Base-by-base conservation (phyloP, 148 eudicot species). In the Camellia lanceoleosa region DNA sequence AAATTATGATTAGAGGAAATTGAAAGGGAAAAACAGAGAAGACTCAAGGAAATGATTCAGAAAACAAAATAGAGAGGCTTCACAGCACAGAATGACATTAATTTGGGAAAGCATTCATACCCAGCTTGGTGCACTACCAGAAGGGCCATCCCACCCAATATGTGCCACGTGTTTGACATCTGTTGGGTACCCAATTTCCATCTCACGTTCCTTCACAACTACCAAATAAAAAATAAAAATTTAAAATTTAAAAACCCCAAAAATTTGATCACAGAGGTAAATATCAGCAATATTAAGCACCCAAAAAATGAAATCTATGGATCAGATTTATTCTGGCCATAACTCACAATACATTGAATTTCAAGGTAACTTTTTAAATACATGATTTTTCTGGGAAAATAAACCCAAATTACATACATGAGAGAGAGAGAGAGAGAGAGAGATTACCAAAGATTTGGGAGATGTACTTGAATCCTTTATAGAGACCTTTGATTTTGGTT, bases 101-200 rank as follows among this genome's bases (percentile, higher is more conserved):
- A 78, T 0, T 15, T 15, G 66, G 41, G 20, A 56, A 43, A 13
- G 78, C 1, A 30, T 30, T 30, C 88, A 52, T 86, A 93, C 97
- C 97, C 97, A 93, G 74, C 85, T 81, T 23, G 97, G 97, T 75
- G 93, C 87, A 58, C 78, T 86, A 20, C 94, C 90, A 83, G 90
- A 85, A 5, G 88, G 84, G 55, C 94, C 94, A 83, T 92, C 94
- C 91, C 88, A 89, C 3, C 98, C 98, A 38, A 93, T 93, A 62
- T 93, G 98, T 30, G 96, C 91, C 69, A 93, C 92, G 79, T 93
- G 98, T 81, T 93, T 93, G 61, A 92, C 96, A 89, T 92, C 94
- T 13, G 98, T 93, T 41, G 98, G 98, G 13, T 62, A 78, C 82
- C 98, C 98, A 73, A 93, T 93, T 83, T 93, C 96, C 65, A 93